A percentile compares a stretch with the other conserved stretches of the same genome.
These are phyloP conservation scores for Thermochaetoides thermophila DNA, from an alignment of 495 filamentous ascomycete species.

Conservation along the genomic window DNA sequence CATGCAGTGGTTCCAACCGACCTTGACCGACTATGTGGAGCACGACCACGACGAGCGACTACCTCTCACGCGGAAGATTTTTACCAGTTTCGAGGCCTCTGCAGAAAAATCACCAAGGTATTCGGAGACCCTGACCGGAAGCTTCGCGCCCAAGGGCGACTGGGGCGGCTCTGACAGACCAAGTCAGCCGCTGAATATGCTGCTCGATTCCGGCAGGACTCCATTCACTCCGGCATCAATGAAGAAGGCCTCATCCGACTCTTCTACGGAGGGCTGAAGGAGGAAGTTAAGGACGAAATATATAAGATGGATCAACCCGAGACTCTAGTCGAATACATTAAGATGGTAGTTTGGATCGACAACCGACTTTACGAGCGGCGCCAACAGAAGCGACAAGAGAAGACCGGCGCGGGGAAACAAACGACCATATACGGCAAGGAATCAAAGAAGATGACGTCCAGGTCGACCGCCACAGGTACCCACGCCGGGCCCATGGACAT, in stretches of 20 bases:
- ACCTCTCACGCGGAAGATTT: not conserved
- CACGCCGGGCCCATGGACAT: no score
- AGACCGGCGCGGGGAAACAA: no score
- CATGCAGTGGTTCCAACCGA: not conserved
- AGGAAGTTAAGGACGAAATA: constrained; percentile 1
- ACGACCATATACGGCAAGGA: no score
- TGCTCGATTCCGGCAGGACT: not conserved
- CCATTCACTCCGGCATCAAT: not conserved
- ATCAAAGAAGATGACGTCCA: no score
- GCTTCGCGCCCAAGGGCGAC: not conserved
- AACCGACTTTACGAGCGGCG: not conserved
- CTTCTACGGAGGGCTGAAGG: constrained; percentile 1
- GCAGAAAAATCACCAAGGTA: not conserved
- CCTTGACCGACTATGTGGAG: not conserved
- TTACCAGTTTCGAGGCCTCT: not conserved
- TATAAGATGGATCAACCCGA: not conserved
- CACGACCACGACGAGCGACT: not conserved
- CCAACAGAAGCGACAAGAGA: no score
- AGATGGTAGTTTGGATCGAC: not conserved
- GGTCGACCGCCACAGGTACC: no score
- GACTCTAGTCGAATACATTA: not conserved
- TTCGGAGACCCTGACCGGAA: not conserved
- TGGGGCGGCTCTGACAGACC: not conserved
- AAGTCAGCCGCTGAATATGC: not conserved
- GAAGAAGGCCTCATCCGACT: constrained; percentile 1